Evolutionary conservation across 176 grass and related monocot genomes (phyloP).

Genomic region (Cenchrus purpureus): DNA sequence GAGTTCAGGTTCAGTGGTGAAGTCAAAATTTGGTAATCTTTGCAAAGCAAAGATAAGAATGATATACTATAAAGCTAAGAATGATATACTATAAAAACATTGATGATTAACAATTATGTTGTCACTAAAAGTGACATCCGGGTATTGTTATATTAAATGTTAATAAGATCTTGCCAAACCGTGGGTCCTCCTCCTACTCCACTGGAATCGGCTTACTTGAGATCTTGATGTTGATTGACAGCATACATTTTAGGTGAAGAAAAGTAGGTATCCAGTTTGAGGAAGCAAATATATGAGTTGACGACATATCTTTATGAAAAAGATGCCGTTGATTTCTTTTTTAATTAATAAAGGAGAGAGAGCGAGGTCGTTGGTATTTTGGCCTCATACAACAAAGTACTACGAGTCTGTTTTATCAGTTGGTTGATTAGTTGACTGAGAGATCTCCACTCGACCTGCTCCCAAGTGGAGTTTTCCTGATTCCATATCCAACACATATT

Average conservation of each 20-base stretch:
- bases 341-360: not conserved
- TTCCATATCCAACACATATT: conserved; percentile 3
- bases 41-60: not conserved
- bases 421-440: conserved; percentile 26
- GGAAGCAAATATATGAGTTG: conserved; percentile 24
- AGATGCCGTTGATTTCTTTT: not conserved
- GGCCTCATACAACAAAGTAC: not conserved
- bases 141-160: conserved; percentile 21
- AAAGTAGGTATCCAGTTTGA: conserved; percentile 3
- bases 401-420: not conserved
- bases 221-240: conserved; percentile 39
- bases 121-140: not conserved
- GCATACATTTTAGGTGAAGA: conserved; percentile 26
- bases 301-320: conserved; percentile 34
- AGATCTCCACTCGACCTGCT: conserved; percentile 4
- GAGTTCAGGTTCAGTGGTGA: not conserved
- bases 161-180: conserved; percentile 46
- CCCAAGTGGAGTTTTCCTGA: conserved; percentile 34
- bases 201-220: not conserved
- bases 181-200: not conserved
- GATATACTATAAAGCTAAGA: not conserved
- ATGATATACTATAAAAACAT: not conserved
- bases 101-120: conserved; percentile 13
- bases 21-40: conserved; percentile 8
- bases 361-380: not conserved